A percentile compares a stretch with the other conserved stretches of the same genome.
phyloP scores from a whole-genome alignment of 2,329 filamentous ascomycete species.

The Calonectria naviculata region DNA sequence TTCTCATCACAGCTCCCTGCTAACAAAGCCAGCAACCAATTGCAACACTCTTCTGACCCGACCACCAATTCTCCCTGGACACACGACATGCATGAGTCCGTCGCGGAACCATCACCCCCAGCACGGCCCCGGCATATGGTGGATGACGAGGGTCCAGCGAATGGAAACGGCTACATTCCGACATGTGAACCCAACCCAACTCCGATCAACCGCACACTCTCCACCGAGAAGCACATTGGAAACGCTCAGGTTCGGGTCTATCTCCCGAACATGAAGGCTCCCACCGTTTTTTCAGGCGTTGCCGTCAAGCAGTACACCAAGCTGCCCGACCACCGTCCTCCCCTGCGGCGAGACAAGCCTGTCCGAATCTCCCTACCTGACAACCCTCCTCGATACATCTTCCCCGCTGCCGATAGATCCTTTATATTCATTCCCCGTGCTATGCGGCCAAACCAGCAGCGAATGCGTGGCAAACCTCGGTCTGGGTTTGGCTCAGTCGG shows the following conservation, averaged over 20 bases:
- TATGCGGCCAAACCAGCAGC: conserved; percentile 92
- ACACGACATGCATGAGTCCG: conserved; percentile 90
- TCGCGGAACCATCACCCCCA: conserved; percentile 58
- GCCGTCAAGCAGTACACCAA: conserved; percentile 92
- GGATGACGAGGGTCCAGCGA: conserved; percentile 62
- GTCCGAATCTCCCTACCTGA: conserved; percentile 92
- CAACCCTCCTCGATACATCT: conserved; percentile 85
- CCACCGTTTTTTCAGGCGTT: conserved; percentile 79
- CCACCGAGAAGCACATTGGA: conserved; percentile 84
- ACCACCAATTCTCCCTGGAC: conserved; percentile 84
- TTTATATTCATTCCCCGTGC: conserved; percentile 98
- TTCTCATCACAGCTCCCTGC: conserved; percentile 20
- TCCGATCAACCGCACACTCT: conserved; percentile 81
- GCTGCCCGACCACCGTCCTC: conserved; percentile 92
- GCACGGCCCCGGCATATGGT: conserved; percentile 56
- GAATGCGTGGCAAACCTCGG: conserved; percentile 74
- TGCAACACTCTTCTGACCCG: conserved; percentile 65
- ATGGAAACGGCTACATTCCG: conserved; percentile 65
- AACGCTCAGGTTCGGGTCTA: conserved; percentile 87
- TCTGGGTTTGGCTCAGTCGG: conserved; percentile 76
- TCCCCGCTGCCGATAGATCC: conserved; percentile 88
- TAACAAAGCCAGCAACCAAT: conserved; percentile 46
- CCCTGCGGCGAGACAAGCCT: conserved; percentile 93
- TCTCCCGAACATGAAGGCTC: conserved; percentile 78
- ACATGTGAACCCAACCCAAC: conserved; percentile 68